Base-by-base conservation (phyloP, 2,329 filamentous ascomycete species). In the Dactylonectria macrodidyma region DNA sequence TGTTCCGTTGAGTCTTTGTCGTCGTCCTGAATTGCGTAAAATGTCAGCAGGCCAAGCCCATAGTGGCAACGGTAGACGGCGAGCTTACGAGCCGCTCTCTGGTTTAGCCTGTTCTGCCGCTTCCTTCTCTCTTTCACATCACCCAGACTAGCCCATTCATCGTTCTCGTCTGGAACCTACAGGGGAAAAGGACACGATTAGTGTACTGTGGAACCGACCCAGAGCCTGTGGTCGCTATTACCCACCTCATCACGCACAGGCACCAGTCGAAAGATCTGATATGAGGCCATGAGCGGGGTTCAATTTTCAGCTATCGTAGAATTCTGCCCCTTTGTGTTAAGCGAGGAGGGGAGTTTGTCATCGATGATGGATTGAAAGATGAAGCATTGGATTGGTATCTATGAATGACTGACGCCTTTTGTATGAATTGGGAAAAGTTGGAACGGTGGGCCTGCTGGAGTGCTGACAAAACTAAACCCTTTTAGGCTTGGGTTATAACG, bases 51-150 rank as follows among this genome's bases (percentile, higher is more conserved):
- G 3, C 12, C 1, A 10, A 1, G 9, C 46, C n/a, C 1, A 24
- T 36, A 41, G 44, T 14, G 57, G 36, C 26, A 58, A 33, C 9
- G 16, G n/a, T 44, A 3, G 2, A 22, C 6, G 34, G 1, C 19
- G 3, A 22, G 22, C 70, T 54, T 50, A 73, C 71, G 63, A 19
- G 70, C 66, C 8, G 66, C 68, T 50, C 70, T 65, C 55, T 73
- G 66, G 9, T 73, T 73, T 47, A 72, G 36, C 47, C 71, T 67
- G 30, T 73, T 73, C 36, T 73, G 71, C 34, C 71, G 59, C 58
- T 68, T 73, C 26, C 70, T 69, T 30, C 71, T 67, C 38, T 73
- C 71, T 55, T 65, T 71, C 0, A 68, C 59, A 61, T 73, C 68
- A 9, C 59, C 59, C 7, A 72, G 48, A 14, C 70, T 70, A 1